Base-by-base conservation (phyloP, 768 basidiomycete genomes). In the Podaxis mareebaensis region DNA sequence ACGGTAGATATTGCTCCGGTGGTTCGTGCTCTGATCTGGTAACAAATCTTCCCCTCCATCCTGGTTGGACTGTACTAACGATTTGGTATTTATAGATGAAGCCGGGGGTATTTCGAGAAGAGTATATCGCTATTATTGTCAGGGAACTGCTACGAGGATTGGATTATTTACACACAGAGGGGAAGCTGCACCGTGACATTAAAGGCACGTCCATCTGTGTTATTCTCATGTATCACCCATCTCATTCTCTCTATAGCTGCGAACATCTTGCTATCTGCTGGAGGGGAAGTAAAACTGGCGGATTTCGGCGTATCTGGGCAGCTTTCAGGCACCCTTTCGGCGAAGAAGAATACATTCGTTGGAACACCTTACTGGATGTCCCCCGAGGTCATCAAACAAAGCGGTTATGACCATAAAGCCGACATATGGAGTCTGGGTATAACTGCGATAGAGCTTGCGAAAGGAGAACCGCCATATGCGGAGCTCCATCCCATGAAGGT, bases 351-450 rank as follows among this genome's bases (percentile, higher is more conserved):
- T 69, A 99, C 96, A 0, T 98, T 96, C 73, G 96, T 96, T 36
- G 94, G 94, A 30, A 96, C 96, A 17, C 96, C 96, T 3, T 99
- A 99, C 73, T 99, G 97, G 97, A 99, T 99, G 97, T 95, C 94
- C 6, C 97, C 97, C 5, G 97, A 99, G 73, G 96, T 99, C 24
- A 99, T 99, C 80, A 99, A 99, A 74, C 97, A 99, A 77, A 96
- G 95, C 61, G 97, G 97, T 3, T 99, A 99, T 76, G 97, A 99
- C 70, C 92, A 96, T 74, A 99, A 98, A 73, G 97, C 97, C 15
- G 97, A 99, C 75, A 98, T 99, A 54, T 99, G 97, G 97, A 94
- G 92, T 75, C 78, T 99, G 66, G 97, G 96, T 13, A 96, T 96
- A 69, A 99, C 97, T 6, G 93, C 95, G 33, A 98, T 99, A 67